These are phyloP conservation scores for Mortierella sp. DNA, from an alignment of 371 early-diverging fungal genomes.

Conservation along the genomic window DNA sequence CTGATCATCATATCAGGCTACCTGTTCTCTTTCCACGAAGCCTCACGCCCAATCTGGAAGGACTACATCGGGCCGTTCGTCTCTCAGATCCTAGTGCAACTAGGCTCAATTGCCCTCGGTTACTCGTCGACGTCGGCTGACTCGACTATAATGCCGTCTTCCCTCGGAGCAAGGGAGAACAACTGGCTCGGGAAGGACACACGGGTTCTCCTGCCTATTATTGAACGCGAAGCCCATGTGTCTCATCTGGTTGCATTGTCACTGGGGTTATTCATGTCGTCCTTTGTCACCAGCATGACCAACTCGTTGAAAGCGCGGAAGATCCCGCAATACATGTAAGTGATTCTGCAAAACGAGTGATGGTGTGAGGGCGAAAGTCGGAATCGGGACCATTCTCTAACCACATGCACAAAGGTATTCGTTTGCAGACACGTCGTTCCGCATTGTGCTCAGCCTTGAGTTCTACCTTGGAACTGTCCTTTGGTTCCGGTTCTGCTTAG, in stretches of 20 bases:
- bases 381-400: background rate
- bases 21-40: constrained; percentile 43
- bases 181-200: constrained; percentile 40
- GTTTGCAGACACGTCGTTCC: constrained; percentile 46
- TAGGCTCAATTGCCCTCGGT: constrained; percentile 30
- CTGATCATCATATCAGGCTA: constrained; percentile 41
- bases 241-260: constrained; percentile 43
- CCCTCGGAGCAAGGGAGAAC: constrained; percentile 1
- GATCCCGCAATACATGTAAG: constrained; percentile 49
- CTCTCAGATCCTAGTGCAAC: constrained; percentile 36
- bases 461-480: constrained; percentile 49
- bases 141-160: background rate
- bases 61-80: constrained; percentile 34
- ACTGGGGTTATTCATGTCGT: constrained; percentile 52
- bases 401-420: no score
- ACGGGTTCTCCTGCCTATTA: constrained; percentile 29
- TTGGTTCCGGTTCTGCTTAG: constrained; percentile 52
- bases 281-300: constrained; percentile 46
- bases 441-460: constrained; percentile 48
- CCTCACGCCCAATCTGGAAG: constrained; percentile 41
- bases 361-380: background rate
- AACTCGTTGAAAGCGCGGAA: constrained; percentile 46
- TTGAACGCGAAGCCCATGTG: constrained; percentile 43
- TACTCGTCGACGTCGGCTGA: background rate
- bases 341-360: no score